These are phyloP conservation scores for Aureobasidium sp. DNA, from an alignment of 2,329 filamentous ascomycete genomes.

Conservation along the genomic window DNA sequence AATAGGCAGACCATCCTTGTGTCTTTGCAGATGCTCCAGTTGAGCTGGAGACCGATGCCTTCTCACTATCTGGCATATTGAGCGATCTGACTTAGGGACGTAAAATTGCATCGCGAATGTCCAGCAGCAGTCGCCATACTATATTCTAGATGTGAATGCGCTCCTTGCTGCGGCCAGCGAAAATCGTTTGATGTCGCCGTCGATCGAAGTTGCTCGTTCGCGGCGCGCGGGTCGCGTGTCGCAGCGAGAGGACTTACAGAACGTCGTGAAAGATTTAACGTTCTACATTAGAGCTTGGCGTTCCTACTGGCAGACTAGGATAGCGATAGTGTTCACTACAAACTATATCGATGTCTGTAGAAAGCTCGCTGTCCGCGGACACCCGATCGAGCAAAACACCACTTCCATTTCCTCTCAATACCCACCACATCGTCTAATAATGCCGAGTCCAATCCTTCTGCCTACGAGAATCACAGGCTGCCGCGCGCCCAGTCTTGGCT, in stretches of 20 bases:
- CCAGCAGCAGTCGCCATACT: background rate
- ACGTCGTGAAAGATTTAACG: background rate
- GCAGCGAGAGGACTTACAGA: background rate
- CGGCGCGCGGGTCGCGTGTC: background rate
- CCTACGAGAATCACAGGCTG: background rate
- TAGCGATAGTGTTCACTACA: background rate
- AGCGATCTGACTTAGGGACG: background rate
- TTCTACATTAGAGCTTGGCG: background rate
- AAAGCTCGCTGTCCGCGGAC: constrained; percentile 2
- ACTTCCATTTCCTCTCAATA: background rate
- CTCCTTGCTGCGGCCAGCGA: background rate
- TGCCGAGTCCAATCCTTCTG: background rate
- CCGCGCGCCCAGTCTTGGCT: background rate
- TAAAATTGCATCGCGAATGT: background rate
- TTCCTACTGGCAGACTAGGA: background rate
- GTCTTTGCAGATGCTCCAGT: background rate
- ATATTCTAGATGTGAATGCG: background rate
- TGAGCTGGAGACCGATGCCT: background rate
- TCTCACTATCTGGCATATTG: background rate
- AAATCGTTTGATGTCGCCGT: background rate
- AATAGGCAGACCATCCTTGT: constrained; percentile 1
- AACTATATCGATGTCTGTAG: background rate
- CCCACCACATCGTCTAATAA: background rate
- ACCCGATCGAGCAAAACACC: background rate
- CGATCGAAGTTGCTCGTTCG: background rate